These are phyloP conservation scores for Linnemannia zychae DNA, from an alignment of 192 early-diverging fungal species.

Conservation along the genomic window DNA sequence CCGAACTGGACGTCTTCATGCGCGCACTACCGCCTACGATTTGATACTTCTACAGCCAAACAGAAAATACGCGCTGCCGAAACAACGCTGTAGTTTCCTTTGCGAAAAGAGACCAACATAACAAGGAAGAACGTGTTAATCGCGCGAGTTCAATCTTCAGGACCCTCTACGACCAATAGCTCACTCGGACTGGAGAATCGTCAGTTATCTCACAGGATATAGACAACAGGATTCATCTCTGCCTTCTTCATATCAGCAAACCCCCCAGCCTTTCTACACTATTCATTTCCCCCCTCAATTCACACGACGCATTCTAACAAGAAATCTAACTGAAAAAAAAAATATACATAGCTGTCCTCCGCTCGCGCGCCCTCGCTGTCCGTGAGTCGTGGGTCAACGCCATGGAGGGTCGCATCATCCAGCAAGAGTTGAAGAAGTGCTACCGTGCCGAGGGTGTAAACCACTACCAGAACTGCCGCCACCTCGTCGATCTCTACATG, in stretches of 20 bases:
- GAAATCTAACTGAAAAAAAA: too few species aligned
- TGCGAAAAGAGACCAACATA: background rate
- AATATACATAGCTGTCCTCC: constrained; percentile 63
- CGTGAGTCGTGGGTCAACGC: constrained; percentile 93
- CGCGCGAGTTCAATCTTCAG: background rate
- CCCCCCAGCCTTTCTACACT: too few species aligned
- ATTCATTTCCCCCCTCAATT: too few species aligned
- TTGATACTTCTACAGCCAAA: background rate
- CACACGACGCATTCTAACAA: too few species aligned
- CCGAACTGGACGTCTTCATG: background rate
- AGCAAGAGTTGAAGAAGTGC: constrained; percentile 92
- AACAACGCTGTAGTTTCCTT: background rate
- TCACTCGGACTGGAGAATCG: too few species aligned
- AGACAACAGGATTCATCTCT: too few species aligned
- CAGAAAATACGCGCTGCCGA: background rate
- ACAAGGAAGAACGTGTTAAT: background rate
- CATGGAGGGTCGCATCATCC: constrained; percentile 87
- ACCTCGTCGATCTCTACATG: constrained; percentile 86
- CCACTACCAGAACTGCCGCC: constrained; percentile 92
- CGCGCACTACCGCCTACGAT: background rate
- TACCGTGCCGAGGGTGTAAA: constrained; percentile 94
- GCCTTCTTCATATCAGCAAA: too few species aligned
- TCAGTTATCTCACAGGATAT: too few species aligned
- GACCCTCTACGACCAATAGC: background rate
- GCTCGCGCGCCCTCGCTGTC: constrained; percentile 82